These are phyloP conservation scores for Dioscorea cayenensis DNA, from an alignment of 116 monocot species.

Conservation along the genomic window DNA sequence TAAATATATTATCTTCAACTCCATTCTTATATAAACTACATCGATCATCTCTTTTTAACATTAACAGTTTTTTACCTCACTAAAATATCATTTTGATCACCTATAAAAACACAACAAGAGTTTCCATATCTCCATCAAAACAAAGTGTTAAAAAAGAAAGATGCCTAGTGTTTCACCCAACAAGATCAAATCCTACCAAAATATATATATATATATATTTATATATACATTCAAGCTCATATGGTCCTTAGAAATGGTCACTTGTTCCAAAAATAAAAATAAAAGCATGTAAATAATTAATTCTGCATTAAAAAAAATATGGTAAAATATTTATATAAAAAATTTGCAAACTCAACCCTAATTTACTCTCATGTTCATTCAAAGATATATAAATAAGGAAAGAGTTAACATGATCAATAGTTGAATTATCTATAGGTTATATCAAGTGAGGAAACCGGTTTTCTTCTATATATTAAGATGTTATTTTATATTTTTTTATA, in stretches of 20 bases:
- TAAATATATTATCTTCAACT: too few species aligned
- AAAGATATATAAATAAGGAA: slow-evolving; percentile 32
- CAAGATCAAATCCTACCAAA: slow-evolving; percentile 26
- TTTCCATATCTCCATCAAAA: too few species aligned
- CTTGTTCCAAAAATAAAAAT: slow-evolving; percentile 9
- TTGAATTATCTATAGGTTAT: slow-evolving; percentile 38
- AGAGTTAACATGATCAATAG: slow-evolving; percentile 52
- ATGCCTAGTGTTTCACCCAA: slow-evolving; percentile 17
- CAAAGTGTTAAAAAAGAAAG: slow-evolving; percentile 1
- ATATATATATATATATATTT: slow-evolving; percentile 7
- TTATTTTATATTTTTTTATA: too few species aligned
- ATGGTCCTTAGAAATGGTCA: slow-evolving; percentile 32
- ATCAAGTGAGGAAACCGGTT: slow-evolving; percentile 42
- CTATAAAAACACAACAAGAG: neutral
- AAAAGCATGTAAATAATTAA: slow-evolving; percentile 21
- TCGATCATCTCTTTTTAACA: too few species aligned
- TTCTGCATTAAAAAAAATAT: too few species aligned
- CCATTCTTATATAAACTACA: too few species aligned
- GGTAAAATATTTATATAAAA: too few species aligned
- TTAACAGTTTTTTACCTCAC: neutral
- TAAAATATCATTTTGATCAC: neutral
- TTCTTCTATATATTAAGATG: too few species aligned
- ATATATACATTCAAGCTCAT: slow-evolving; percentile 18
- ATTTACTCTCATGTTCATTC: too few species aligned
- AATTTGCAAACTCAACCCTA: neutral